A percentile compares a stretch with the other conserved stretches of the same genome.
Conservation (phyloP, 2,329 filamentous ascomycete genomes). For the Aspergillus vadensis region DNA sequence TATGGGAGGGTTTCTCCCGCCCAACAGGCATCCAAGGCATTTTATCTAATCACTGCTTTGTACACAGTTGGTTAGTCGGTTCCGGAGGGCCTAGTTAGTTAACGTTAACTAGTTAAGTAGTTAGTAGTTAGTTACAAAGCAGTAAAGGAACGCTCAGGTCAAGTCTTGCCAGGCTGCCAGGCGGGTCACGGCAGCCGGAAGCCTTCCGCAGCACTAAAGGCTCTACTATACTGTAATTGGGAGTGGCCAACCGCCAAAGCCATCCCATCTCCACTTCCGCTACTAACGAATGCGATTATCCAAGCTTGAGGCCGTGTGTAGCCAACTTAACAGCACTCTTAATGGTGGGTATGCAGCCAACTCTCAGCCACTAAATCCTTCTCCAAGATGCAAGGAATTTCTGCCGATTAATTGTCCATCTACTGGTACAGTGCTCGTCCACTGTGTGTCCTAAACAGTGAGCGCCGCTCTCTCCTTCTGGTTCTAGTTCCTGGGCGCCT, state of each 20-base stretch:
- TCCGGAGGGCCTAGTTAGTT: not conserved
- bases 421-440: not conserved
- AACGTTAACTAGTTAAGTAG: no score
- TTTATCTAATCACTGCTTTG: not conserved
- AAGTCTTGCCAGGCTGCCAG: not conserved
- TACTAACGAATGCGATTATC: not conserved
- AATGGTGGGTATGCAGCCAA: not conserved
- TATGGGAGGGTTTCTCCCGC: no score
- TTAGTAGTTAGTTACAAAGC: no score
- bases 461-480: not conserved
- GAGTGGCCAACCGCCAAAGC: not conserved
- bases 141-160: not conserved
- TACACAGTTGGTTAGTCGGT: not conserved
- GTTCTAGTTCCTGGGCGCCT: not conserved
- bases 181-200: conserved; percentile 8
- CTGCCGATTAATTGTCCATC: not conserved
- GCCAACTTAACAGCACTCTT: not conserved
- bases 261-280: not conserved
- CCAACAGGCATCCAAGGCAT: no score
- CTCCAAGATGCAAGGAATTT: not conserved
- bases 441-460: not conserved
- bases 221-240: not conserved
- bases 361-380: not conserved
- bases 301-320: not conserved
- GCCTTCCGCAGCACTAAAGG: conserved; percentile 6